These are phyloP conservation scores for Basidiobolus meristosporus DNA, from an alignment of 371 early-diverging fungal genomes.

Conservation along the genomic window DNA sequence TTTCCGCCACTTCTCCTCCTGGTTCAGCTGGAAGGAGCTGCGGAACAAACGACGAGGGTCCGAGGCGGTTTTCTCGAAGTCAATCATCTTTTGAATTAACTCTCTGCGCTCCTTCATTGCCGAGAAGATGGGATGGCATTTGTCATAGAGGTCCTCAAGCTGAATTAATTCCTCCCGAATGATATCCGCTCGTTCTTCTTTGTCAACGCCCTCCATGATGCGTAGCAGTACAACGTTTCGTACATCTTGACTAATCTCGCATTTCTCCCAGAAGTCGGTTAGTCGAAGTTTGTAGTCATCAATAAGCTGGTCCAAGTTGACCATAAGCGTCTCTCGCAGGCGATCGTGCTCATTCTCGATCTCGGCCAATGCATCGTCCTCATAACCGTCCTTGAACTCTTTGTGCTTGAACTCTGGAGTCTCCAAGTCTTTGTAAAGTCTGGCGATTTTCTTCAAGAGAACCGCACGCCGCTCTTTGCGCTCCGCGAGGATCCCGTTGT, in stretches of 20 bases:
- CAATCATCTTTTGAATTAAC: conserved; percentile 22
- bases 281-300: conserved; percentile 4
- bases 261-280: conserved; percentile 6
- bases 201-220: neutral
- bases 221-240: conserved; percentile 3
- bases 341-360: too few species aligned
- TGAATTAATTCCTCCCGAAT: conserved; percentile 3
- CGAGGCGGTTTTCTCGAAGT: too few species aligned
- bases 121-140: conserved; percentile 3
- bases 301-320: too few species aligned
- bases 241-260: conserved; percentile 4
- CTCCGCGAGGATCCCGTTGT: too few species aligned
- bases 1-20: conserved; percentile 78
- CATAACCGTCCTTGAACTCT: too few species aligned
- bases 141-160: conserved; percentile 3
- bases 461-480: too few species aligned
- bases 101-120: conserved; percentile 4
- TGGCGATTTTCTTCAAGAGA: too few species aligned
- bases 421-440: too few species aligned
- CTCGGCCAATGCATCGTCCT: too few species aligned
- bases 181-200: conserved; percentile 3
- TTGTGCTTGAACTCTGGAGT: too few species aligned
- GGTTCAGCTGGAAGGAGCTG: conserved; percentile 59
- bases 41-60: conserved; percentile 70
- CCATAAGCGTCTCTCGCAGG: too few species aligned